Conservation (phyloP, 2,329 filamentous ascomycete species). For the Venturia carpophila region DNA sequence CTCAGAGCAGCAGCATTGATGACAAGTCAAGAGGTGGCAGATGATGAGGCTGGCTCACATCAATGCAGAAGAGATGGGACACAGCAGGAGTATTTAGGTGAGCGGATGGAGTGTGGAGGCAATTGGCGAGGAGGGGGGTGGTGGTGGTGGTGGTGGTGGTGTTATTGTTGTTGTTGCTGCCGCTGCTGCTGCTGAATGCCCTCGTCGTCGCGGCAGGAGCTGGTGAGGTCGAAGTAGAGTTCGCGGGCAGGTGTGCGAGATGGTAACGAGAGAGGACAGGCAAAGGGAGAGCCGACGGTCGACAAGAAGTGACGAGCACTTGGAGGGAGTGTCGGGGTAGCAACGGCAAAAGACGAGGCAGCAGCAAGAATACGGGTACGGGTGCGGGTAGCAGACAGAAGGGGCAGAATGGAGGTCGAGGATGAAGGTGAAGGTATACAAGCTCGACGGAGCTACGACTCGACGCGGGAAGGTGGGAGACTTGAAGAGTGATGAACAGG, state of each 20-base stretch:
- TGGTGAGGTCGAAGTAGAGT: not conserved
- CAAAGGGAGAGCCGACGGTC: not conserved
- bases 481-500: not conserved
- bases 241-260: not conserved
- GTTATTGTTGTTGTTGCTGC: too few species aligned
- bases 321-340: not conserved
- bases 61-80: conserved; percentile 11
- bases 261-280: conserved; percentile 9
- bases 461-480: not conserved
- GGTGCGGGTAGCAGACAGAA: conserved; percentile 1
- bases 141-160: not conserved
- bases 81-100: conserved; percentile 1
- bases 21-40: conserved; percentile 12
- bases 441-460: not conserved
- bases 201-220: conserved; percentile 9
- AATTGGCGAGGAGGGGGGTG: not conserved
- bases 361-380: conserved; percentile 4
- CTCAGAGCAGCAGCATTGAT: conserved; percentile 14
- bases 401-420: not conserved
- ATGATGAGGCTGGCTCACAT: conserved; percentile 12
- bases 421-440: conserved; percentile 4
- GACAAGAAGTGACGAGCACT: not conserved
- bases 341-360: conserved; percentile 4
- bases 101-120: not conserved
- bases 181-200: conserved; percentile 1